Percentiles rank a stretch among this genome's conserved stretches.
Evolutionary conservation across 2,329 filamentous ascomycete species (phyloP).

Genomic region (Botryosphaeria agaves): DNA sequence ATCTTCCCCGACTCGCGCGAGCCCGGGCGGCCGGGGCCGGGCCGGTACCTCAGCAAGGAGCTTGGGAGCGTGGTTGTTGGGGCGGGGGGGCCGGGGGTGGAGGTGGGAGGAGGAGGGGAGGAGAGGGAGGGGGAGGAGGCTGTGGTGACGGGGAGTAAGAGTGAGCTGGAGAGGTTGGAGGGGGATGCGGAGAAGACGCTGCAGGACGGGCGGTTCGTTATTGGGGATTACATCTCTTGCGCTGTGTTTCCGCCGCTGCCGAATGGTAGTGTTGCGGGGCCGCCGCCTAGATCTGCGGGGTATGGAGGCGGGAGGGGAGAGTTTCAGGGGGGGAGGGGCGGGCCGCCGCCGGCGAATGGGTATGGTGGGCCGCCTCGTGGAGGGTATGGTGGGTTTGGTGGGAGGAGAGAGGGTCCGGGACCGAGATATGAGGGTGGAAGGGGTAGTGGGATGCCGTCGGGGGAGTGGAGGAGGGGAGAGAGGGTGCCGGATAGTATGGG

Average conservation of each 20-base stretch:
- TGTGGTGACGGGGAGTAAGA: conserved; percentile 19
- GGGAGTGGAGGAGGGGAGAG: conserved; percentile 22
- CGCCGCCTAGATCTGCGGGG: conserved; percentile 32
- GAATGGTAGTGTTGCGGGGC: conserved; percentile 52
- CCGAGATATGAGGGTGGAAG: conserved; percentile 1
- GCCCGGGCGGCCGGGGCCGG: conserved; percentile 22
- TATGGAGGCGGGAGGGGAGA: conserved; percentile 15
- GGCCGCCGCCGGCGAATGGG: conserved; percentile 8
- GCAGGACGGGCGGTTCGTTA: conserved; percentile 61
- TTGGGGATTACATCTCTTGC: conserved; percentile 77
- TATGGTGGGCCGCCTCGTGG: conserved; percentile 8
- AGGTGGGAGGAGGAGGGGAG: conserved; percentile 11
- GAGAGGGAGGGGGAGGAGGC: conserved; percentile 16
- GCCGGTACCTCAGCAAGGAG: conserved; percentile 60
- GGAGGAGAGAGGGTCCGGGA: conserved; percentile 7
- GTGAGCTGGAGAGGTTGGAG: conserved; percentile 26
- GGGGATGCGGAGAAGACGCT: conserved; percentile 57
- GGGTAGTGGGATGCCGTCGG: conserved; percentile 10
- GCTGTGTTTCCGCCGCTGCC: conserved; percentile 59
- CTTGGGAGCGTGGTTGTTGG: conserved; percentile 69
- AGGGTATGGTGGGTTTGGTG: conserved; percentile 8
- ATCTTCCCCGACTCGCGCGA: conserved; percentile 60
- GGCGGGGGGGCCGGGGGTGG: conserved; percentile 28
- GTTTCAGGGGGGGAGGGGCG: conserved; percentile 14
- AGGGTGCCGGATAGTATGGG: conserved; percentile 12